Base-by-base conservation (phyloP, 1,139 yeast species). In the Arxiozyma heterogenica region DNA sequence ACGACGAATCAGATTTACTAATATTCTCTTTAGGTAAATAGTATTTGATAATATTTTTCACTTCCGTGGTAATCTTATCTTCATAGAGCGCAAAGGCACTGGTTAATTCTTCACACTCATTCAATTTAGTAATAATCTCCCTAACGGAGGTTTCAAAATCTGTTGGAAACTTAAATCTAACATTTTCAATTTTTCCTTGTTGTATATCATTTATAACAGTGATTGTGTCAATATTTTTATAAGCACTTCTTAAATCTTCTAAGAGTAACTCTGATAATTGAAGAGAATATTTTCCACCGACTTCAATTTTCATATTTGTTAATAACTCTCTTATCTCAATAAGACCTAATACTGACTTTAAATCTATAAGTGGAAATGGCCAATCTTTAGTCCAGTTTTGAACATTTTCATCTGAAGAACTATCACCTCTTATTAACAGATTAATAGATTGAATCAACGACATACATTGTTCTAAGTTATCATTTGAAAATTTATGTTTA, bases 61-160 rank as follows among this genome's bases (percentile, higher is more conserved):
- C 77, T 62, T 89, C 96, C 4, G 76, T 73, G 17, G 84, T 74
- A 21, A 86, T 80, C 41, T 76, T 75, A 30, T 84, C 94, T 63
- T 85, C 88, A 67, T 86, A 90, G 9, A 74, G 65, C 42, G 77
- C 74, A 61, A 84, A 84, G 0, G 95, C 89, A 23, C 79, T 75
- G 1, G 80, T 75, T 47, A 90, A 70, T 61, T 80, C 82, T 41
- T 83, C 85, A 44, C 91, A 80, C 58, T 82, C 78, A 12, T 80
- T 73, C 46, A 89, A 73, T 47, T 86, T 85, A 22, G 70, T 67
- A 30, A 88, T 73, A 52, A 75, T 76, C 1, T 70, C 74, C 9
- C 71, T 71, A 7, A 88, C 68, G 25, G 72, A 66, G 4, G 61
- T 59, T 41, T 63, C 60, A 17, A 69, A 61, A 1, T 56, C 55